These are phyloP conservation scores for Claviceps spartinae DNA, from an alignment of 2,329 filamentous ascomycete genomes.

Conservation along the genomic window DNA sequence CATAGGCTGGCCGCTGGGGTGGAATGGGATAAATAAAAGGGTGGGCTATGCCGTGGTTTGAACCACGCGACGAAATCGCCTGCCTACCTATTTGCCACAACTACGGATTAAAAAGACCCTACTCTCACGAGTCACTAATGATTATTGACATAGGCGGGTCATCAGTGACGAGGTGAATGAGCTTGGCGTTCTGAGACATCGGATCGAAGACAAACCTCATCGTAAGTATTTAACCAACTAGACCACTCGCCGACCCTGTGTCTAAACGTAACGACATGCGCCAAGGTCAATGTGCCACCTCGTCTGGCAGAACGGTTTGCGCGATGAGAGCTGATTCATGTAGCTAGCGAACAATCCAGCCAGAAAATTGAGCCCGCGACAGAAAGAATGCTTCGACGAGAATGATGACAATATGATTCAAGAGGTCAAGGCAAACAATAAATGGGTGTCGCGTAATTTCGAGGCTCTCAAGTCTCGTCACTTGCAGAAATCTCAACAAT, in stretches of 20 bases:
- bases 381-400: neutral
- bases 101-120: too few species aligned
- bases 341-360: constrained; percentile 20
- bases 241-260: constrained; percentile 35
- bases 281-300: constrained; percentile 42
- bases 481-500: constrained; percentile 57
- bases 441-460: neutral
- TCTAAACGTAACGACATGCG: constrained; percentile 31
- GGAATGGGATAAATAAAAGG: too few species aligned
- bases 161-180: too few species aligned
- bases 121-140: too few species aligned
- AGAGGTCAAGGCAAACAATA: neutral
- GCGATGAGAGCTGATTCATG: constrained; percentile 41
- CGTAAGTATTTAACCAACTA: constrained; percentile 17
- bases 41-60: too few species aligned
- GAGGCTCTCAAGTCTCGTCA: constrained; percentile 34
- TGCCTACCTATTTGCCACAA: too few species aligned
- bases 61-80: too few species aligned
- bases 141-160: too few species aligned
- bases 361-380: neutral
- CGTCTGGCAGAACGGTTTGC: constrained; percentile 44
- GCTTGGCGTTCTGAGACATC: too few species aligned
- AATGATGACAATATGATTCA: neutral
- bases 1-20: too few species aligned
- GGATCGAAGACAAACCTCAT: too few species aligned